A percentile compares a stretch with the other conserved stretches of the same genome.
phyloP scores from a whole-genome alignment of 2,329 filamentous ascomycete genomes.

The Paraphoma chrysanthemicola region DNA sequence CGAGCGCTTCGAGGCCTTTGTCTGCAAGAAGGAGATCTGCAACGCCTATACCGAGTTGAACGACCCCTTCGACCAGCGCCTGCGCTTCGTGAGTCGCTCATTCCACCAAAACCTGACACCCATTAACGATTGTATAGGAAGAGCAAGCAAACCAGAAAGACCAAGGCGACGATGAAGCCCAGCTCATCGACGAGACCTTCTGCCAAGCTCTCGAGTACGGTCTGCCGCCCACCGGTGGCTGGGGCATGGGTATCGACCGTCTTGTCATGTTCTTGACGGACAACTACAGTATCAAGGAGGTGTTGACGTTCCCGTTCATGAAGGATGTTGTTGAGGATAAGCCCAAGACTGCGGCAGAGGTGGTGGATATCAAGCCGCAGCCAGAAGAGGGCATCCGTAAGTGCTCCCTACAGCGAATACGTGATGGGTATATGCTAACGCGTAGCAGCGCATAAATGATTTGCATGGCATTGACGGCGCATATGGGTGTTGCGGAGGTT shows the following conservation, averaged over 20 bases:
- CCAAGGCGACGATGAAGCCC: slow-evolving; percentile 95
- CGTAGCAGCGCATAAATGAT: slow-evolving; percentile 27
- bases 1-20: slow-evolving; percentile 97
- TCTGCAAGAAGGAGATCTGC: slow-evolving; percentile 95
- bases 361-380: slow-evolving; percentile 65
- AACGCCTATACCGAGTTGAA: slow-evolving; percentile 99
- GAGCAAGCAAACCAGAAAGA: slow-evolving; percentile 93
- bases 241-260: slow-evolving; percentile 95
- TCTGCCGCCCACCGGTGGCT: slow-evolving; percentile 88
- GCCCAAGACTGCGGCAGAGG: slow-evolving; percentile 65
- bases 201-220: slow-evolving; percentile 88
- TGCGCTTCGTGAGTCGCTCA: slow-evolving; percentile 61
- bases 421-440: slow-evolving; percentile 5
- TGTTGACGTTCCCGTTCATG: slow-evolving; percentile 97
- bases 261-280: slow-evolving; percentile 95
- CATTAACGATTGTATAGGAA: slow-evolving; percentile 49
- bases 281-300: slow-evolving; percentile 95
- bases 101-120: no score
- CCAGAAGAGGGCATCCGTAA: slow-evolving; percentile 66
- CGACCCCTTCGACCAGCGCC: slow-evolving; percentile 91
- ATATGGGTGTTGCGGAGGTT: background rate
- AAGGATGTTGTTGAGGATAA: slow-evolving; percentile 66
- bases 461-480: slow-evolving; percentile 21
- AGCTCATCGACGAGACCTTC: slow-evolving; percentile 95
- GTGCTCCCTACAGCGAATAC: slow-evolving; percentile 5